phyloP scores from a whole-genome alignment of 2,329 filamentous ascomycete genomes.

The Diaporthe nobilis region DNA sequence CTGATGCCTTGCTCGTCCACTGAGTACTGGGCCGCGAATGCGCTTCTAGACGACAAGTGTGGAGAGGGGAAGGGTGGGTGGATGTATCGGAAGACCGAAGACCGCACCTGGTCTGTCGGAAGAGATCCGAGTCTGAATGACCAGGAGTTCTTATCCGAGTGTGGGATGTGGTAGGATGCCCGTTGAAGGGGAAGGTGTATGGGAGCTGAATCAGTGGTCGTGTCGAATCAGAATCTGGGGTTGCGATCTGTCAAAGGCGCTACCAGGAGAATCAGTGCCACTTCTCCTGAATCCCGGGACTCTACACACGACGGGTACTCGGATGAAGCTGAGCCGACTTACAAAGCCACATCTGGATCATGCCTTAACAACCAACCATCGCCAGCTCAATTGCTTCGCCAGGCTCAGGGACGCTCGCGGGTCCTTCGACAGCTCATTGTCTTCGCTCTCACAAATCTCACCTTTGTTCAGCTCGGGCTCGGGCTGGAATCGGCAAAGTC shows the following conservation, averaged over 20 bases:
- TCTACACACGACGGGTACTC: accelerated
- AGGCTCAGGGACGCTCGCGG: neutral
- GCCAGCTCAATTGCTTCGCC: too few species aligned
- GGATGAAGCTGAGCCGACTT: too few species aligned
- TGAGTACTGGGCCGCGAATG: slow-evolving; percentile 9
- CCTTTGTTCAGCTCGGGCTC: neutral
- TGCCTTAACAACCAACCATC: too few species aligned
- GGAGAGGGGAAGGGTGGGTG: neutral
- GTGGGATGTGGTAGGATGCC: slow-evolving; percentile 12
- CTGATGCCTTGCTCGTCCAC: neutral
- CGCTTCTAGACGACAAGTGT: neutral
- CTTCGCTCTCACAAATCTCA: neutral
- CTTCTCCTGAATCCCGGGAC: too few species aligned
- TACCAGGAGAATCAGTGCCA: too few species aligned
- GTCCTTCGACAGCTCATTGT: too few species aligned
- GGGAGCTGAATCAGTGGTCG: neutral
- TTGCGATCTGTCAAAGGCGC: too few species aligned
- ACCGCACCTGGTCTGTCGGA: slow-evolving; percentile 1
- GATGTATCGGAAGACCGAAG: slow-evolving; percentile 1
- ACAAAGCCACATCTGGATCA: too few species aligned
- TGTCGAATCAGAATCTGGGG: neutral
- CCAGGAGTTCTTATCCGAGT: neutral
- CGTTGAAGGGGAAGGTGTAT: neutral
- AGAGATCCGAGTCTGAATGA: neutral
- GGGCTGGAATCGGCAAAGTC: neutral